Conservation (phyloP, 805 yeast genomes). For the Myxozyma udenii region DNA sequence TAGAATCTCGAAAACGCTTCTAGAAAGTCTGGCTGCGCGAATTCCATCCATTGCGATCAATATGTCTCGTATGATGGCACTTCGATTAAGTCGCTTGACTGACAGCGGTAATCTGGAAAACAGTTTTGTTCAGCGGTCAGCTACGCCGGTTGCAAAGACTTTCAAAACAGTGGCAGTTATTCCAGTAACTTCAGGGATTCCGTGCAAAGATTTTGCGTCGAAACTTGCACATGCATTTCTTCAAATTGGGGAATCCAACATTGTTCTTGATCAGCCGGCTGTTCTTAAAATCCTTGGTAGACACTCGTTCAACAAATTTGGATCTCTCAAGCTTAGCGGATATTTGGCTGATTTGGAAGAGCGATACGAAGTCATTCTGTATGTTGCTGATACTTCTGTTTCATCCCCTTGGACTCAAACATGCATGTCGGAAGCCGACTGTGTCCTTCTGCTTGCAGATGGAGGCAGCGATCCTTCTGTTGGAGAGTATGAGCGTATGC, state of each 20-base stretch:
- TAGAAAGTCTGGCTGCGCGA: conserved; percentile 76
- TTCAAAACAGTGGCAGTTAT: conserved; percentile 81
- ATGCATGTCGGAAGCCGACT: conserved; percentile 92
- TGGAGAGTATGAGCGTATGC: conserved; percentile 80
- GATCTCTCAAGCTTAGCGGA: conserved; percentile 81
- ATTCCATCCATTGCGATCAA: conserved; percentile 89
- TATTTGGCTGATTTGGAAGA: conserved; percentile 90
- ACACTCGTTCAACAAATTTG: conserved; percentile 87
- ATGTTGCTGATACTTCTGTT: conserved; percentile 80
- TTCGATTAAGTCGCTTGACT: conserved; percentile 39
- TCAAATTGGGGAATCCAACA: conserved; percentile 67
- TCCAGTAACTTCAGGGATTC: conserved; percentile 67
- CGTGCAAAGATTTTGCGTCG: conserved; percentile 80
- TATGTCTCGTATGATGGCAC: conserved; percentile 82
- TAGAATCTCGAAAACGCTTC: conserved; percentile 82
- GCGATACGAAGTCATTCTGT: conserved; percentile 78
- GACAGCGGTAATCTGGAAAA: not conserved
- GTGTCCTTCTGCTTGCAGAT: conserved; percentile 84
- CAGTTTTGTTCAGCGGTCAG: no score
- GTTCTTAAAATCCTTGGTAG: conserved; percentile 78
- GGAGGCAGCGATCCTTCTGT: conserved; percentile 67
- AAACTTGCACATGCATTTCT: conserved; percentile 68
- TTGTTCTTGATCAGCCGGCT: conserved; percentile 78
- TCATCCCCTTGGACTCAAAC: conserved; percentile 87
- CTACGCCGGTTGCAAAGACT: conserved; percentile 34